Percentiles rank a stretch among this genome's conserved stretches.
Evolutionary conservation across 1,139 yeast genomes (phyloP).

Genomic region (Geotrichum bryndzae): DNA sequence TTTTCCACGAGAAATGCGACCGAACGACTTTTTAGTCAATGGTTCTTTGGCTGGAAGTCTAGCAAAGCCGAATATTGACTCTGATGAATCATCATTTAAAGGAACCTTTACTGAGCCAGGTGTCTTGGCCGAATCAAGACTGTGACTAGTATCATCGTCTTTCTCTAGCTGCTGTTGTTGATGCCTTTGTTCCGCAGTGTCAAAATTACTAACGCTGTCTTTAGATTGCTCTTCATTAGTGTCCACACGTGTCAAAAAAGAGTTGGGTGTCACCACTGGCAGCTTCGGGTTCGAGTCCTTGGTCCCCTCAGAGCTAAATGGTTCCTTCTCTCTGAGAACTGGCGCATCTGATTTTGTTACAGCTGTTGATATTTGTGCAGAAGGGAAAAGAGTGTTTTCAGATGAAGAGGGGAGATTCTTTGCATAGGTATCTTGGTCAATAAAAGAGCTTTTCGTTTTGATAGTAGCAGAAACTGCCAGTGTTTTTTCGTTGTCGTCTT

Average conservation of each 20-base stretch:
- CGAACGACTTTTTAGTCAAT: constrained; percentile 36
- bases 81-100: constrained; percentile 21
- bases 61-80: constrained; percentile 38
- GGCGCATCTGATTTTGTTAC: not conserved
- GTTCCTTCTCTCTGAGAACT: not conserved
- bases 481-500: not conserved
- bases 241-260: not conserved
- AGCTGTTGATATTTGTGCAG: not conserved
- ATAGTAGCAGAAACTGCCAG: not conserved
- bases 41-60: constrained; percentile 44
- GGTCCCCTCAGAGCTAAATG: not conserved
- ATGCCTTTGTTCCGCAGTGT: not conserved
- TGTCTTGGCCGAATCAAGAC: not conserved
- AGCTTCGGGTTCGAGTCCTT: not conserved
- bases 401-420: not conserved
- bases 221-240: not conserved
- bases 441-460: not conserved
- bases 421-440: not conserved
- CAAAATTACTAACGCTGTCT: not conserved
- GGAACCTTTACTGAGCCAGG: constrained; percentile 25
- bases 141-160: constrained; percentile 1
- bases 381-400: constrained; percentile 19
- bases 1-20: constrained; percentile 15
- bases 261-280: not conserved
- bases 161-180: not conserved